Evolutionary conservation across 202 grass and related monocot species (phyloP).

Genomic region (Zoysia matrella): DNA sequence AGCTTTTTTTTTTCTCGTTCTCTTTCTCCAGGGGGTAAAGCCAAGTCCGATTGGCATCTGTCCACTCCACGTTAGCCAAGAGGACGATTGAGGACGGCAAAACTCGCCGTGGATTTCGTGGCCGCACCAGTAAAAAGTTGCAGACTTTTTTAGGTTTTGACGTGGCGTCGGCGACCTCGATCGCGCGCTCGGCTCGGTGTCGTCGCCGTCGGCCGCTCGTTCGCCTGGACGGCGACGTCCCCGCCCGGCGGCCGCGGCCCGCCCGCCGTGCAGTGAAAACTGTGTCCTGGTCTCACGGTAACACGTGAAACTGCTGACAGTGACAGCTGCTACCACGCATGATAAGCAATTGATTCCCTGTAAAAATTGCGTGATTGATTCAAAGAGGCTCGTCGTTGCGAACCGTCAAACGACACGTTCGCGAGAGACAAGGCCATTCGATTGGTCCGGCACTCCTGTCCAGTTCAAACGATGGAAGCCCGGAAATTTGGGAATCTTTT

Average conservation of each 20-base stretch:
- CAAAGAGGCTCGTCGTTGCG: background rate
- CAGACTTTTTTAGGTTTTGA: background rate
- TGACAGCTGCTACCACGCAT: background rate
- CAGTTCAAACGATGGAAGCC: background rate
- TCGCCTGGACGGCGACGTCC: no score
- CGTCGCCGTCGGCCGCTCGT: no score
- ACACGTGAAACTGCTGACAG: background rate
- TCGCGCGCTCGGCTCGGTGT: no score
- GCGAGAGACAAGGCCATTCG: background rate
- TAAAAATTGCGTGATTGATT: background rate
- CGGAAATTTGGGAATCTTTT: constrained; percentile 7
- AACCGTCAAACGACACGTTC: background rate
- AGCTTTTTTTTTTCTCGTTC: background rate
- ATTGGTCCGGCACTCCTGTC: background rate
- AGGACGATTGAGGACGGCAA: background rate
- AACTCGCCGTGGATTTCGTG: constrained; percentile 32
- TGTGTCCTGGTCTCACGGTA: background rate
- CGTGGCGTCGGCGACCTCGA: background rate
- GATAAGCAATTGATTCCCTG: background rate
- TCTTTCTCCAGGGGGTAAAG: background rate
- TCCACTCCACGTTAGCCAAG: background rate
- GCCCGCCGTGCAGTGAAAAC: background rate
- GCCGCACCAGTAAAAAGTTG: constrained; percentile 1
- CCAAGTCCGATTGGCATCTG: background rate
- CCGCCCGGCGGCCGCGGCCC: no score